phyloP scores from a whole-genome alignment of 179 eudicot genomes.

The Patellifolia procumbens region DNA sequence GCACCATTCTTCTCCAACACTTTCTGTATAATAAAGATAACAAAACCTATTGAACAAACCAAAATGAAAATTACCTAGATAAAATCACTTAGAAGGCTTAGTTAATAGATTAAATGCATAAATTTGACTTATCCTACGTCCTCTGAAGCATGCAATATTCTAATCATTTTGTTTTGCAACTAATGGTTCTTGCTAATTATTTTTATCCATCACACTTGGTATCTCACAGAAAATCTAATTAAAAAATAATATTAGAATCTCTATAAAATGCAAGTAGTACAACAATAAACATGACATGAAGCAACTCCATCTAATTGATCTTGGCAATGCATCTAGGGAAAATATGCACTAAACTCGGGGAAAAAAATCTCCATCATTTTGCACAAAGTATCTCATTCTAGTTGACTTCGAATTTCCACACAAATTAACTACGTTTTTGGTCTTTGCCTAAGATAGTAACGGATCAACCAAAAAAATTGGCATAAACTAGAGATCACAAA shows the following conservation, averaged over 20 bases:
- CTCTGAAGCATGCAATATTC: background rate
- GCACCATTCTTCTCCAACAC: conserved; percentile 78
- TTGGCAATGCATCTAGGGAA: too few species aligned
- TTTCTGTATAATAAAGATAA: conserved; percentile 48
- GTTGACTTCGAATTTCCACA: background rate
- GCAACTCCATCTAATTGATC: background rate
- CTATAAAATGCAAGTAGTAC: background rate
- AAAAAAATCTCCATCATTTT: background rate
- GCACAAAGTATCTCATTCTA: background rate
- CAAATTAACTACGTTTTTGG: background rate
- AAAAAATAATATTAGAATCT: background rate
- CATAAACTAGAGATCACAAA: background rate
- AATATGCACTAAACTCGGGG: background rate
- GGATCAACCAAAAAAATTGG: background rate
- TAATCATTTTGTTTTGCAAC: background rate
- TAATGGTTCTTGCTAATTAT: background rate
- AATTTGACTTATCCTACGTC: background rate
- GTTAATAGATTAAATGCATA: background rate
- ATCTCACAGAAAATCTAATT: background rate
- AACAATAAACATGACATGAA: too few species aligned
- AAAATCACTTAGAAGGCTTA: background rate
- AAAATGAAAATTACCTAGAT: background rate
- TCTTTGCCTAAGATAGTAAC: background rate
- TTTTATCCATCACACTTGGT: background rate
- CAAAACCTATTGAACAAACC: conserved; percentile 1